These are phyloP conservation scores for Penicillium manginii DNA, from an alignment of 495 filamentous ascomycete species.

Conservation along the genomic window DNA sequence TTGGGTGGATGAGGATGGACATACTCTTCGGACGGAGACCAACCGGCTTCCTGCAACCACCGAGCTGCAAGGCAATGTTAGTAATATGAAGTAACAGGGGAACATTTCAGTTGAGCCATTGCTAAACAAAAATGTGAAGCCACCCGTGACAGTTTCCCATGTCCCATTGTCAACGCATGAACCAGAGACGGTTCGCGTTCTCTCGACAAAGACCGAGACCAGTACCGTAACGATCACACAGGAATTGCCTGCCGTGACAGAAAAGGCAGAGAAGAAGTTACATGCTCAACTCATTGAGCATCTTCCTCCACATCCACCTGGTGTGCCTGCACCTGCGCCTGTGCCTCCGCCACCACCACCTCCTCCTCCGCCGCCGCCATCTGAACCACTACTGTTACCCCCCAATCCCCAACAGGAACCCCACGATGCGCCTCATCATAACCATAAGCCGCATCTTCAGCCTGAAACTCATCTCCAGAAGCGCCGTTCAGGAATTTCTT, in stretches of 20 bases:
- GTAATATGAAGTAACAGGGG: slow-evolving; percentile 7
- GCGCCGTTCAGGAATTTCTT: slow-evolving; percentile 62
- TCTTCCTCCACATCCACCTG: not conserved
- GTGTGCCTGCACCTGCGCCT: not conserved
- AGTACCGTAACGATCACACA: not conserved
- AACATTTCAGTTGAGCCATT: not conserved
- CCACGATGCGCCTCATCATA: slow-evolving; percentile 5
- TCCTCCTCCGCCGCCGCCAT: not conserved
- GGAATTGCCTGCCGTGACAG: not conserved
- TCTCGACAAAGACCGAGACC: not conserved
- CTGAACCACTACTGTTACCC: slow-evolving; percentile 1
- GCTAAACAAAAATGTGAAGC: slow-evolving; percentile 12
- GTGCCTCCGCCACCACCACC: not conserved
- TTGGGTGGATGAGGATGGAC: slow-evolving; percentile 66
- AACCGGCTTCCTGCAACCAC: slow-evolving; percentile 11
- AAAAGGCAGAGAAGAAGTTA: slow-evolving; percentile 1
- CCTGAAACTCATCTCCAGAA: slow-evolving; percentile 15
- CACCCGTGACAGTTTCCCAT: slow-evolving; percentile 1
- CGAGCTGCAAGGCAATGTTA: slow-evolving; percentile 15
- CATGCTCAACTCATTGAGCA: not conserved
- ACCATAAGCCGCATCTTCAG: slow-evolving; percentile 10
- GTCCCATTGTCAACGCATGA: slow-evolving; percentile 4
- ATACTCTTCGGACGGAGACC: slow-evolving; percentile 43
- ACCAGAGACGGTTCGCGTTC: not conserved
- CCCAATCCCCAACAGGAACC: not conserved